These are phyloP conservation scores for Erodium moschatum DNA, from an alignment of 441 rosid species.

Conservation along the genomic window DNA sequence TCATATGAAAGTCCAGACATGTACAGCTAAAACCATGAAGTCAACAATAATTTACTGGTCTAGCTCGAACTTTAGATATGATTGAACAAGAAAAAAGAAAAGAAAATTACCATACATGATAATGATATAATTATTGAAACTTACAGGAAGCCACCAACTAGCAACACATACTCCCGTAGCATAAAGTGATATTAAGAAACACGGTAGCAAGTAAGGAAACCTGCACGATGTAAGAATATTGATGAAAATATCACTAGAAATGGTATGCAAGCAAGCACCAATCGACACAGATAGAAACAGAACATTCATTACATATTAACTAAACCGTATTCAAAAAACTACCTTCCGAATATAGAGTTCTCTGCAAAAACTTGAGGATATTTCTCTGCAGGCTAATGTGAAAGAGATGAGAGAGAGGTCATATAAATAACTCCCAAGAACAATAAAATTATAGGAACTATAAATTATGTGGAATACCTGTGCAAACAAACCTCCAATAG, in stretches of 20 bases:
- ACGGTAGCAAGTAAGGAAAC: slow-evolving; percentile 65
- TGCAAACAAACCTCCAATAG: slow-evolving; percentile 63
- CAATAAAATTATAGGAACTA: slow-evolving; percentile 4
- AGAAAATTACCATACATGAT: not conserved
- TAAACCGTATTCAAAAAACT: slow-evolving; percentile 7
- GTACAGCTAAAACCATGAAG: too few relatives aligned
- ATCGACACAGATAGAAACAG: slow-evolving; percentile 5
- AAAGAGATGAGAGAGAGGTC: too few relatives aligned
- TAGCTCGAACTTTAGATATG: too few relatives aligned
- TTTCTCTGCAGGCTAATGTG: slow-evolving; percentile 43
- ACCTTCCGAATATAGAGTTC: slow-evolving; percentile 56
- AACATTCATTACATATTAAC: not conserved
- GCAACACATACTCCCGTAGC: slow-evolving; percentile 42
- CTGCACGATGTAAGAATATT: slow-evolving; percentile 30
- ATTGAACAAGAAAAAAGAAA: too few relatives aligned
- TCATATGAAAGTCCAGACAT: not conserved
- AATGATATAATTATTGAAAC: slow-evolving; percentile 16
- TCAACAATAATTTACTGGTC: too few relatives aligned
- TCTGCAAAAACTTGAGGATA: slow-evolving; percentile 38
- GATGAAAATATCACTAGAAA: not conserved
- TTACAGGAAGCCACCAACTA: slow-evolving; percentile 67
- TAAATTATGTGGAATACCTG: slow-evolving; percentile 32
- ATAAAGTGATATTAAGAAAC: slow-evolving; percentile 48
- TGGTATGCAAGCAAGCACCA: not conserved
- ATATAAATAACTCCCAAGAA: too few relatives aligned